Evolutionary conservation across 192 early-diverging fungal species (phyloP), one percentile per base, ranked within the genome.

Genomic region (Linnemannia elongata): DNA sequence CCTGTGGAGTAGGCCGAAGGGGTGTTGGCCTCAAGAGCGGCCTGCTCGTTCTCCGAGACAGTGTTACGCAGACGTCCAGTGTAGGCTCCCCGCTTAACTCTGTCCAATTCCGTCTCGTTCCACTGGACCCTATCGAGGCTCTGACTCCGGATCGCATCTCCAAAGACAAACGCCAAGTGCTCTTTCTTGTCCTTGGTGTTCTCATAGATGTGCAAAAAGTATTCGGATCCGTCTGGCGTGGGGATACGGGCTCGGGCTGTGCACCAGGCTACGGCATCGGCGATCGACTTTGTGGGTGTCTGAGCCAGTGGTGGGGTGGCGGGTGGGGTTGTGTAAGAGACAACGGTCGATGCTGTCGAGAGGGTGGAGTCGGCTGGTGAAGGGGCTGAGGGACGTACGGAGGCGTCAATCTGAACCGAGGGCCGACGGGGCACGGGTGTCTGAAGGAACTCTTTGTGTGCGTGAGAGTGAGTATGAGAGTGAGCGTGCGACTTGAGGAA

Each of bases 81-180:
- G 78, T 92, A 93, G 27, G 96, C 96, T 8, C 98, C 98, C 9
- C 97, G 92, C 45, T 95, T 91, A 69, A 92, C 91, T 80, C 98
- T 90, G 72, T 98, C 96, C 77, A 94, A 80, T 35, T 94, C 94
- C 0, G 93, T 94, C 81, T 99, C 98, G 47, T 92, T 94, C 18
- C 83, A 88, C 36, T 93, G 89, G 35, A 91, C 72, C 33, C 57
- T 74, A 74, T 98, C 96, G 63, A 98, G 85, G 27, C 94, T 92
- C 36, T 82, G 80, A 60, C 93, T 95, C 18, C 92, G 88, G 73
- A 97, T 92, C 71, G 95, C 93, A 77, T 97, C 92, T 24, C 98
- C 98, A 92, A 94, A 98, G 68, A 98, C 97, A 78, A 98, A 91
- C 1, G 98, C 98, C 86, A 99, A 69, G 81, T 99, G 98, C 88